Percentiles rank a stretch among this genome's conserved stretches.
These are phyloP conservation scores for Diplodia seriata DNA, from an alignment of 2,329 filamentous ascomycete genomes.

Conservation along the genomic window DNA sequence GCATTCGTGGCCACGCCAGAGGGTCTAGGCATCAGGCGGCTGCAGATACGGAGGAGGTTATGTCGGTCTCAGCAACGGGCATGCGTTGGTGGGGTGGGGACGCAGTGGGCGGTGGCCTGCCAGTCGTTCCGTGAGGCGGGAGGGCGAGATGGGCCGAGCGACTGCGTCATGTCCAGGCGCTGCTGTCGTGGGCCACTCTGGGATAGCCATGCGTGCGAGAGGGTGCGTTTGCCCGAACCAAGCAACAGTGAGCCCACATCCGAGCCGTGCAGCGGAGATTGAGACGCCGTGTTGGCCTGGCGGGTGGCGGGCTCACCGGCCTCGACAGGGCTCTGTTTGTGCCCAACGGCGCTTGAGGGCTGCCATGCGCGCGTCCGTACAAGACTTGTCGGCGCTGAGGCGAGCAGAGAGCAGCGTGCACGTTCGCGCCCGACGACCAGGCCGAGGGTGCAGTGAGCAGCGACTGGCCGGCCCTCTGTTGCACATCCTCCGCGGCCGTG, in stretches of 20 bases:
- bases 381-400: neutral
- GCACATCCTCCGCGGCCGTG: constrained; percentile 21
- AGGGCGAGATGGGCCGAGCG: constrained; percentile 7
- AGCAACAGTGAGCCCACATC: constrained; percentile 9
- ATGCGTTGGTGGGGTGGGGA: constrained; percentile 16
- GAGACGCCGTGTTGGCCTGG: neutral
- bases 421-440: constrained; percentile 24
- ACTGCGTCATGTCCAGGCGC: constrained; percentile 18
- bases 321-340: neutral
- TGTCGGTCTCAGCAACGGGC: constrained; percentile 21
- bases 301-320: neutral
- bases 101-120: constrained; percentile 10
- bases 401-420: constrained; percentile 7
- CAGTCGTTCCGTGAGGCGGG: constrained; percentile 26
- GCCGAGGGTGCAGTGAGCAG: constrained; percentile 23
- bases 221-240: constrained; percentile 21
- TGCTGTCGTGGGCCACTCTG: constrained; percentile 25
- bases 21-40: constrained; percentile 2
- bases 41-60: constrained; percentile 24
- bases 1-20: neutral
- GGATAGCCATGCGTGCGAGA: constrained; percentile 24
- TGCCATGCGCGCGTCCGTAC: neutral
- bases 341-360: constrained; percentile 15
- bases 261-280: constrained; percentile 23
- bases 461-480: constrained; percentile 10